phyloP scores from a whole-genome alignment of 805 yeast species.

The Yarrowia sp. region DNA sequence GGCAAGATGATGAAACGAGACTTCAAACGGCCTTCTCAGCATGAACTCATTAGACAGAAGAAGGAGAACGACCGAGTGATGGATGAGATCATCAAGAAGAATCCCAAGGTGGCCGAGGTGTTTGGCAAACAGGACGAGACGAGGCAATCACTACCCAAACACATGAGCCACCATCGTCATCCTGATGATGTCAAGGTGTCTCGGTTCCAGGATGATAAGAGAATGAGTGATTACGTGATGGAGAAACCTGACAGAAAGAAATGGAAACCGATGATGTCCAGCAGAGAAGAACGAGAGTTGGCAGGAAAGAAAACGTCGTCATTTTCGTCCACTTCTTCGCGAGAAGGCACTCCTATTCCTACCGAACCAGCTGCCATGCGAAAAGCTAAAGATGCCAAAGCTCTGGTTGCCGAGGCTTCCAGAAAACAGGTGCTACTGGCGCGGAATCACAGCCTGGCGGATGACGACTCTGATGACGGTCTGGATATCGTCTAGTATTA shows the following conservation, averaged over 20 bases:
- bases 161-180: slow-evolving; percentile 6
- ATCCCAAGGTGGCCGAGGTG: not conserved
- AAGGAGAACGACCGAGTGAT: slow-evolving; percentile 1
- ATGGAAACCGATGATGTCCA: no score
- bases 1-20: no score
- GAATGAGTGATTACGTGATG: slow-evolving; percentile 10
- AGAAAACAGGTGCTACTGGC: not conserved
- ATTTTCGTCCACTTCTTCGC: no score
- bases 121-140: not conserved
- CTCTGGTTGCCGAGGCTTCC: not conserved
- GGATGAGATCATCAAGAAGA: not conserved
- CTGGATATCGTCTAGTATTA: not conserved
- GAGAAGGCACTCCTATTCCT: not conserved
- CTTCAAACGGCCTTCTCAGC: slow-evolving; percentile 1
- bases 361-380: not conserved
- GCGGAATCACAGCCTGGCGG: not conserved
- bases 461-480: not conserved
- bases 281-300: no score
- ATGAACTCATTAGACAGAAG: not conserved
- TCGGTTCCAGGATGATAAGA: not conserved
- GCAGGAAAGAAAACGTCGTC: no score
- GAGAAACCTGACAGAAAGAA: not conserved
- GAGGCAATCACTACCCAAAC: not conserved
- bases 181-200: slow-evolving; percentile 17
- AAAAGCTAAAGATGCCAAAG: not conserved